Evolutionary conservation across 2,329 filamentous ascomycete species (phyloP), one percentile per base, ranked within the genome.

Genomic region (Elsinoe fawcettii): DNA sequence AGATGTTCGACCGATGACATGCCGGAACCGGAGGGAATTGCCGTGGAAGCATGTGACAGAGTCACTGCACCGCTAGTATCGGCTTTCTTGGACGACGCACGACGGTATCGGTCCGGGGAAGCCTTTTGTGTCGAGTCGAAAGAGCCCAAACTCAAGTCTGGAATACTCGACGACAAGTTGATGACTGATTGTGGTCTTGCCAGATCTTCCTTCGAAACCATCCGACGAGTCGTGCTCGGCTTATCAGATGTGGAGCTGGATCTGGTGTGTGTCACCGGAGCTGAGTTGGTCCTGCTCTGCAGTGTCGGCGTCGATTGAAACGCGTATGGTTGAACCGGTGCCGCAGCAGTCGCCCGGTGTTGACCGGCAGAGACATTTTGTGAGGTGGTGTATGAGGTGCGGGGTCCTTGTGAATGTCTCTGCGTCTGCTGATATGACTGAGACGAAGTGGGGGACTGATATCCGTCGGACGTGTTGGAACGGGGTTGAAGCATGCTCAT

Each of bases 31-130:
- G 78, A 79, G n/a, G 78, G 73, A 22, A 70, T 66, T 20, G 74
- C 73, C 65, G 67, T 47, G 63, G 64, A 56, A 59, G 59, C 25
- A 22, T 30, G 23, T 22, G 39, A 39, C 20, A 49, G 9, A 68
- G 63, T 37, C 51, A 69, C 68, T 60, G 66, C 65, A 51, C 64
- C 71, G 65, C 67, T 75, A 62, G 74, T 78, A 63, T 83, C 82
- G 14, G 75, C 72, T 60, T 81, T 66, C 54, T 66, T 76, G 63
- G 81, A 80, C 58, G 80, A 76, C 57, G 78, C 78, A 59, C 90
- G 85, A 65, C 90, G 82, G 69, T 96, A 96, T 59, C 92, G 83
- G 69, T 96, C 90, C 1, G 89, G 88, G 1, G 87, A 84, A 20
- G 84, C 77, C 66, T 90, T 90, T 46, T 76, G 72, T 20, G 82